phyloP scores from a whole-genome alignment of 768 basidiomycete species.

The Tylopilus sp. region DNA sequence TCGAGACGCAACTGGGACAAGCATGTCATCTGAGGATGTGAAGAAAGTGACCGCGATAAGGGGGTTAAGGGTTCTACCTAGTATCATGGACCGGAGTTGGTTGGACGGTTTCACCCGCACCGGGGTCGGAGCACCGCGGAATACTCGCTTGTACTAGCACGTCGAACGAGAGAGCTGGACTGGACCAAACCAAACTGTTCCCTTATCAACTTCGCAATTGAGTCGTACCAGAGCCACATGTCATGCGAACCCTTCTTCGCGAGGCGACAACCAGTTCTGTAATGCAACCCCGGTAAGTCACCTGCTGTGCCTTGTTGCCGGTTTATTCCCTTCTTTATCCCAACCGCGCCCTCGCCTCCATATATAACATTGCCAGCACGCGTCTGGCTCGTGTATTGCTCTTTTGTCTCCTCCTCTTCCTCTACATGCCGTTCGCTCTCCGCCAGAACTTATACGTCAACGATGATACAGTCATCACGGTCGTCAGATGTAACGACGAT shows the following conservation, averaged over 20 bases:
- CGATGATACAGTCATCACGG: conserved; percentile 22
- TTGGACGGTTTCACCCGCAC: no score
- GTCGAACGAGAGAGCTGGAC: neutral
- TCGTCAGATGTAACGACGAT: conserved; percentile 27
- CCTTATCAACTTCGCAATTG: conserved; percentile 6
- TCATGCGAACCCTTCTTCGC: neutral
- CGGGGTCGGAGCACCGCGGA: neutral
- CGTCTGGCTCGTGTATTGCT: neutral
- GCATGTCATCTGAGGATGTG: no score
- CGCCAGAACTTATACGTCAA: conserved; percentile 35
- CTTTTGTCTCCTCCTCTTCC: neutral
- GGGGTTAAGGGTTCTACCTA: no score
- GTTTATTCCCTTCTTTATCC: neutral
- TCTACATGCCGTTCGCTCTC: conserved; percentile 21
- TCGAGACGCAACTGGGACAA: no score
- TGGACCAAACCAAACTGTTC: neutral
- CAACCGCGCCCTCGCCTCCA: neutral
- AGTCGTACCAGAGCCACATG: neutral
- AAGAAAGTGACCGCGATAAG: no score
- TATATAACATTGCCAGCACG: neutral
- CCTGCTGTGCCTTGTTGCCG: conserved; percentile 12
- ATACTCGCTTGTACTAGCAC: neutral
- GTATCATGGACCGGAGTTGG: no score
- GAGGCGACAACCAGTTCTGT: neutral
- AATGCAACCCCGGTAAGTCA: neutral